A percentile compares a stretch with the other conserved stretches of the same genome.
Conservation (phyloP, 2,329 filamentous ascomycete species). For the Penicillium oxalicum region DNA sequence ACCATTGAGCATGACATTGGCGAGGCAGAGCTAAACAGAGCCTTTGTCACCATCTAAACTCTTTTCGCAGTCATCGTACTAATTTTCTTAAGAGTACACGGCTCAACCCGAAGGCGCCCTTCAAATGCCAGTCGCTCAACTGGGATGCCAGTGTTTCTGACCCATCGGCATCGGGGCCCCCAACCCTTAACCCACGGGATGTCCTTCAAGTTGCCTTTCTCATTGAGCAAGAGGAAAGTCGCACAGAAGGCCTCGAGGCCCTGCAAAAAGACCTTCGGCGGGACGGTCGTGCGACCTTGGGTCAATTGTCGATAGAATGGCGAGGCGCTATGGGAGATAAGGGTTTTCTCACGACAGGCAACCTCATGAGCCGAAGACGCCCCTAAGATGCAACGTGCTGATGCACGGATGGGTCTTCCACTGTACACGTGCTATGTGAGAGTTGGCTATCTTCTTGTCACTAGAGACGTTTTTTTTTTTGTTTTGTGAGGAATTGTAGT, state of each 20-base stretch:
- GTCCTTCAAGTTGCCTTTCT: conserved; percentile 61
- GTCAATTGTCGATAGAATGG: conserved; percentile 82
- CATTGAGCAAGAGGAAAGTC: conserved; percentile 49
- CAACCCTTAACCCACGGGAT: conserved; percentile 55
- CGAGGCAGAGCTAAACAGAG: too few species aligned
- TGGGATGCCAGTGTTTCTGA: conserved; percentile 45
- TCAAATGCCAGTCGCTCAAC: conserved; percentile 50
- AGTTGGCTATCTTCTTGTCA: too few species aligned
- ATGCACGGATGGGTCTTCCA: neutral
- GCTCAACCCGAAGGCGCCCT: conserved; percentile 48
- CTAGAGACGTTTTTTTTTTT: too few species aligned
- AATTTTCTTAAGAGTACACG: conserved; percentile 36
- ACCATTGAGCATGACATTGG: too few species aligned
- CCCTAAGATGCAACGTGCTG: conserved; percentile 20
- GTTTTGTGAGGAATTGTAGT: too few species aligned
- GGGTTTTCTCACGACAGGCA: conserved; percentile 82
- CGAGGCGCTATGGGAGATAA: conserved; percentile 81
- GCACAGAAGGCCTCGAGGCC: conserved; percentile 48
- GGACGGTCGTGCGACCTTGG: conserved; percentile 58
- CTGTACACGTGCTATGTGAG: too few species aligned
- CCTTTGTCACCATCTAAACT: too few species aligned
- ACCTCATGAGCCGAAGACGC: conserved; percentile 51
- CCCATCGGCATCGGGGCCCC: conserved; percentile 28
- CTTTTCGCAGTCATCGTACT: neutral
- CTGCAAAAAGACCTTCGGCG: conserved; percentile 44